phyloP scores from a whole-genome alignment of 2,329 filamentous ascomycete species.

The Ophiostoma piceae region DNA sequence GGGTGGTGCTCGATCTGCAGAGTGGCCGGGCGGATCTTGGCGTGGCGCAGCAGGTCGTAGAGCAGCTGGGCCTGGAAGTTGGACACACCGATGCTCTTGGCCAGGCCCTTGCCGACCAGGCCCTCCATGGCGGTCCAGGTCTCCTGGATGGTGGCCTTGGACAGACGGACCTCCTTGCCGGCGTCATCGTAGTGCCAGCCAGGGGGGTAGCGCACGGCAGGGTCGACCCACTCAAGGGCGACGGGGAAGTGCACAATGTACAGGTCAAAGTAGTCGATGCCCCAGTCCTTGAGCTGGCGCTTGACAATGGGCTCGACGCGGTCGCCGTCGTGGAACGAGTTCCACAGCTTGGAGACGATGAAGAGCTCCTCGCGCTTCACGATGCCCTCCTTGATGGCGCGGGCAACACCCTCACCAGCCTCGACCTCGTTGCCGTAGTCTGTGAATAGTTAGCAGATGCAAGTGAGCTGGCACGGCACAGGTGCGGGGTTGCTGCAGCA shows the following conservation, averaged over 20 bases:
- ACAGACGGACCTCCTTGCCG: conserved; percentile 51
- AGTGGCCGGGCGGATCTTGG: conserved; percentile 65
- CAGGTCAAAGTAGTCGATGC: conserved; percentile 83
- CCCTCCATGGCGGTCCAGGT: conserved; percentile 79
- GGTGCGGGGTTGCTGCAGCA: conserved; percentile 6
- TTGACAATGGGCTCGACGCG: conserved; percentile 69
- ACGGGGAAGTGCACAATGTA: conserved; percentile 89
- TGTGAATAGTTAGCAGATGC: conserved; percentile 32
- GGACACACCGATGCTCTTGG: conserved; percentile 70
- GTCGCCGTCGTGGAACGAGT: conserved; percentile 79
- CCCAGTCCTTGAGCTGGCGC: conserved; percentile 76
- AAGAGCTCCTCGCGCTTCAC: conserved; percentile 85
- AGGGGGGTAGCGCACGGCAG: conserved; percentile 70
- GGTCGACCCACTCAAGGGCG: conserved; percentile 79
- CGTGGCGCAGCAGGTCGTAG: conserved; percentile 75
- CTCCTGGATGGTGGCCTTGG: conserved; percentile 69
- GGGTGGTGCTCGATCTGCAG: conserved; percentile 86
- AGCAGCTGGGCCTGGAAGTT: conserved; percentile 77
- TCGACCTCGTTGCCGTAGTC: conserved; percentile 82
- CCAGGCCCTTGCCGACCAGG: conserved; percentile 63
- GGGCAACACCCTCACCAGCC: conserved; percentile 68
- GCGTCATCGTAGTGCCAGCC: conserved; percentile 66
- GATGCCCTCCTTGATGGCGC: conserved; percentile 73
- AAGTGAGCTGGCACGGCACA: background rate
- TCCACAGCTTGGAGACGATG: conserved; percentile 91